These are phyloP conservation scores for Saprolegnia parasitica DNA, from an alignment of 352 stramenopile genomes.

Conservation along the genomic window DNA sequence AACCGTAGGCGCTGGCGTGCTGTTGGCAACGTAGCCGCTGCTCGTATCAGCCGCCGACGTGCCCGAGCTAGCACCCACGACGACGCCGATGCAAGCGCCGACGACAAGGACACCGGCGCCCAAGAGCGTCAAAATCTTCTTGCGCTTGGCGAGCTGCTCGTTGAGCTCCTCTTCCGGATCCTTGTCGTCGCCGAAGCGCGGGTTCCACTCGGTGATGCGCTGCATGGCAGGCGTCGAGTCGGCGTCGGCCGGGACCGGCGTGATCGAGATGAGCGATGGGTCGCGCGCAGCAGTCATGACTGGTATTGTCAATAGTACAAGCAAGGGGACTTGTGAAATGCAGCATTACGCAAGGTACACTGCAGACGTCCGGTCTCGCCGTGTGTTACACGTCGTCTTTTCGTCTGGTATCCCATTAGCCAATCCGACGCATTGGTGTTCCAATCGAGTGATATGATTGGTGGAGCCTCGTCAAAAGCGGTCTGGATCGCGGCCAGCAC, in stretches of 20 bases:
- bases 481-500: background rate
- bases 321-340: slow-evolving; percentile 2
- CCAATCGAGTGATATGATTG: background rate
- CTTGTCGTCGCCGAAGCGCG: slow-evolving; percentile 15
- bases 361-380: background rate
- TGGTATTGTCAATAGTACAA: background rate
- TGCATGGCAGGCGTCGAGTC: slow-evolving; percentile 2
- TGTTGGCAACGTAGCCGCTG: background rate
- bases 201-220: slow-evolving; percentile 19
- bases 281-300: slow-evolving; percentile 2
- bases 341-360: background rate
- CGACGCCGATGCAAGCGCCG: slow-evolving; percentile 35
- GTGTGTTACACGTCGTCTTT: background rate
- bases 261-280: slow-evolving; percentile 1
- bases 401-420: background rate
- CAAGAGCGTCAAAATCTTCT: slow-evolving; percentile 15
- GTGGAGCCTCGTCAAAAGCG: background rate
- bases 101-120: slow-evolving; percentile 13
- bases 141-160: slow-evolving; percentile 20
- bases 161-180: slow-evolving; percentile 19
- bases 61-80: slow-evolving; percentile 39
- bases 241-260: background rate
- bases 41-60: background rate
- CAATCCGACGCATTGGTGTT: background rate
- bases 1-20: background rate